Percentiles rank a stretch among this genome's conserved stretches.
These are phyloP conservation scores for Linnemannia exigua DNA, from an alignment of 192 early-diverging fungal genomes.

Conservation along the genomic window DNA sequence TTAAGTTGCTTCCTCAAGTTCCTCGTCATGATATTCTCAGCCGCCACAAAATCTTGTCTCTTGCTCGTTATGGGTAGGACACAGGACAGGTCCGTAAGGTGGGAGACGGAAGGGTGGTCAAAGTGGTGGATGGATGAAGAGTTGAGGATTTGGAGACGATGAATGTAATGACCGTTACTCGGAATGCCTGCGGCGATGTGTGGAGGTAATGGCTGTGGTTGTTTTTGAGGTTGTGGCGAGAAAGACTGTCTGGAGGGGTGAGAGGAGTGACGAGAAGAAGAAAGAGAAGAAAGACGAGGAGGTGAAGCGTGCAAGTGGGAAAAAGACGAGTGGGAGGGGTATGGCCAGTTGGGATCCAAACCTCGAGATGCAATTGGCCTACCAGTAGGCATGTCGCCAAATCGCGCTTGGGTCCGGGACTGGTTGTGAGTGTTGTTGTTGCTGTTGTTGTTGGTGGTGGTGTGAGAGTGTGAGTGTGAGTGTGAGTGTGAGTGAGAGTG, in stretches of 20 bases:
- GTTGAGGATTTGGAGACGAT: neutral
- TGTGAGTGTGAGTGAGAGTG: no score
- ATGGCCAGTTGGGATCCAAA: neutral
- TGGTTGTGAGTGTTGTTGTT: neutral
- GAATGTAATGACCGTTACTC: slow-evolving; percentile 18
- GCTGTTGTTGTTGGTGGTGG: no score
- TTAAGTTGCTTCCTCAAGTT: slow-evolving; percentile 13
- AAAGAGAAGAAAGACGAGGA: neutral
- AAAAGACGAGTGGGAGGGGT: neutral
- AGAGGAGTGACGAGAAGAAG: neutral
- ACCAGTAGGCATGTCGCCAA: neutral
- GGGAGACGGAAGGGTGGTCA: neutral
- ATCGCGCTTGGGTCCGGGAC: neutral
- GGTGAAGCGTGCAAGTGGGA: neutral
- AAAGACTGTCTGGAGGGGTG: no score
- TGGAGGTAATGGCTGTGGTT: neutral
- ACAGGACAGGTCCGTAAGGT: slow-evolving; percentile 9
- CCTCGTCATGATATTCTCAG: slow-evolving; percentile 6
- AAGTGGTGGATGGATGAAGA: neutral
- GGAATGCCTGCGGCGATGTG: slow-evolving; percentile 9
- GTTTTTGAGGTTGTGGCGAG: neutral
- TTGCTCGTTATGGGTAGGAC: neutral
- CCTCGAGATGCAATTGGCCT: neutral
- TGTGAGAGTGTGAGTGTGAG: neutral
- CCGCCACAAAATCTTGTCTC: neutral